Base-by-base conservation (phyloP, 352 stramenopile species). In the Pythium diclinum region DNA sequence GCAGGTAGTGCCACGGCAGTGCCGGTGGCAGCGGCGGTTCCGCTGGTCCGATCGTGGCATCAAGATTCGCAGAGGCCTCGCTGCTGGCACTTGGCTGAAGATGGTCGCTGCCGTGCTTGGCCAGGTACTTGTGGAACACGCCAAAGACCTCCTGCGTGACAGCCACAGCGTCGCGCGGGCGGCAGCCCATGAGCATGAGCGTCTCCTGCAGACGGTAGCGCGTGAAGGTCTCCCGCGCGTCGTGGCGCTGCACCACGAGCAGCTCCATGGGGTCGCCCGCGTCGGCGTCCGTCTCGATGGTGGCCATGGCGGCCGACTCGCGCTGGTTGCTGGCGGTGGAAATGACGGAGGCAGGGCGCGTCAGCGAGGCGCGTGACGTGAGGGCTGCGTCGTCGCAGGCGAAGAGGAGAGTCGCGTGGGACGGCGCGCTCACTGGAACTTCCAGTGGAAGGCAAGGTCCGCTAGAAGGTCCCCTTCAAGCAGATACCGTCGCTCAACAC, bases 161-260 rank as follows among this genome's bases (percentile, higher is more conserved):
- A 0, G 61, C 74, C 19, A 89, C 80, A 0, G 84, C 84, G 65
- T 95, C 86, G 48, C 88, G 89, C 3, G 79, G 77, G 34, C 86
- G 76, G 58, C 84, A 93, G 44, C 86, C 86, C 86, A 95, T 95
- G 66, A 95, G 79, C 79, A 92, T 92, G 46, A 95, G 77, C 55
- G 86, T 95, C 74, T 95, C 86, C 56, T 95, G 86, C 53, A 95
- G 63, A 3, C 86, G 79, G 60, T 95, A 92, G 28, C 86, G 84
- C 61, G 86, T 93, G 71, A 93, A 93, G 25, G 63, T 74, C 74
- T 93, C 83, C 67, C 69, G 68, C 38, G 61, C 49, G 17, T 76
- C 77, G 59, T 84, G 71, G 7, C 77, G 75, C 63, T 76, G 68
- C 13, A 93, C 84, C 28, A 79, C 34, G 59, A 95, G 81, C 36